Percentiles rank a stretch among this genome's conserved stretches.
Conservation (phyloP, 2,329 filamentous ascomycete species). For the Phaeosphaeria sp. region DNA sequence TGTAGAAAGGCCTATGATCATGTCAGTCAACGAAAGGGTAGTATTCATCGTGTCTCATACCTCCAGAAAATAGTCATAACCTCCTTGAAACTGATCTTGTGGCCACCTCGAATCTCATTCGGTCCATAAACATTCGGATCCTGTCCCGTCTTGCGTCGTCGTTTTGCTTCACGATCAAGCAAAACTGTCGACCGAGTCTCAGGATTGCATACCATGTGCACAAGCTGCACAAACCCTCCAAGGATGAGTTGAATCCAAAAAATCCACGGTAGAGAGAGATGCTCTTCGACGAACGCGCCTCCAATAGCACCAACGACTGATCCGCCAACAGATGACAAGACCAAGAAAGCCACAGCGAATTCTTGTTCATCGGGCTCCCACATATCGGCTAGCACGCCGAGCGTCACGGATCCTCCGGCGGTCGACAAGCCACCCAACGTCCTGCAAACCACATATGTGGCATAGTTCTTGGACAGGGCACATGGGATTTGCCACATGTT, state of each 20-base stretch:
- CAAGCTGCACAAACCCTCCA: conserved; percentile 69
- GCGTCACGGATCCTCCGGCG: conserved; percentile 67
- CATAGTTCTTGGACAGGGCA: conserved; percentile 53
- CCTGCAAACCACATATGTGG: conserved; percentile 53
- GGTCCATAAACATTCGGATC: conserved; percentile 71
- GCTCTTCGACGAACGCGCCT: conserved; percentile 60
- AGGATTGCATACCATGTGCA: conserved; percentile 73
- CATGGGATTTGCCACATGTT: conserved; percentile 61
- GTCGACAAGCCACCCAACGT: conserved; percentile 65
- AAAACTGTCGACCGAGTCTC: conserved; percentile 78
- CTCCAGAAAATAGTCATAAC: conserved; percentile 55
- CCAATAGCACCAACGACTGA: conserved; percentile 62
- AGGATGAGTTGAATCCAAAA: conserved; percentile 88
- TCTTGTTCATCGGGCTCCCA: conserved; percentile 64
- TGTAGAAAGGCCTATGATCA: conserved; percentile 67
- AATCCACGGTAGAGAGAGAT: conserved; percentile 65
- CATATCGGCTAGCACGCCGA: conserved; percentile 70
- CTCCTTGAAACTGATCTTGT: conserved; percentile 52
- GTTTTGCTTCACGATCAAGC: conserved; percentile 78
- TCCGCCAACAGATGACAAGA: conserved; percentile 63
- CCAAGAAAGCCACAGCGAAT: conserved; percentile 65
- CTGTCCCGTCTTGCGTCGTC: conserved; percentile 67
- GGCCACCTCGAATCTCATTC: conserved; percentile 61
- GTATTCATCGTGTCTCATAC: too few relatives aligned
- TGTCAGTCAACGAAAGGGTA: too few relatives aligned